Evolutionary conservation across 2,329 filamentous ascomycete species (phyloP), one percentile per base, ranked within the genome.

Genomic region (Sarocladiaceae sp.): DNA sequence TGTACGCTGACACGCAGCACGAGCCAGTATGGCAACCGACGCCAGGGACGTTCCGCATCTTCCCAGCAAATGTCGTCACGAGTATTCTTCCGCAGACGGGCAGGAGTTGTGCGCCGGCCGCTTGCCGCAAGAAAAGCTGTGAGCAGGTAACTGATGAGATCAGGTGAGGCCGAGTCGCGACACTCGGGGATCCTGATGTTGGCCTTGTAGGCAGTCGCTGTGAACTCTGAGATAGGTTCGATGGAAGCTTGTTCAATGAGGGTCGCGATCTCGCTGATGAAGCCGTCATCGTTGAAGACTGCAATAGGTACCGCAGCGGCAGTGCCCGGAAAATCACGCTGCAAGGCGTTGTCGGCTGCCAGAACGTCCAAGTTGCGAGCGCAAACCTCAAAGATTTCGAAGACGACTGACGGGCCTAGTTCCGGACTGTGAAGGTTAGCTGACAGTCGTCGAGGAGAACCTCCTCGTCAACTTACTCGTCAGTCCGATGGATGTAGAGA

Each of bases 21-120:
- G 0, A 89, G 74, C 78, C 83, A 89, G 49, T 79, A 74, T 0
- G 85, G 75, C 2, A 76, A 76, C 33, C 86, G 70, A 17, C 85
- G 72, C 84, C 85, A 89, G 0, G 84, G 84, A 0, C 70, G 60
- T 1, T 72, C 63, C 0, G 73, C 69, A 1, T 74, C 60, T 1
- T 66, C 60, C 61, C 80, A 75, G 12, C 71, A 73, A 0, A 86
- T 76, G n/a, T 86, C 83, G 48, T 88, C 86, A 0, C 80, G 73
- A 0, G 87, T 74, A 2, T 59, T 73, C 61, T 89, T 89, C 1
- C 71, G 68, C 1, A 86, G 61, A 0, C 72, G 23, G 0, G 65
- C 59, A 0, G 74, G 66, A 2, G 65, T 54, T 1, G 70, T 53
- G 0, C 67, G 60, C 0, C 62, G 55, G 0, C 84, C 84, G n/a